A percentile compares a stretch with the other conserved stretches of the same genome.
Conservation (phyloP, 805 yeast species). For the Ogataea haglerorum region DNA sequence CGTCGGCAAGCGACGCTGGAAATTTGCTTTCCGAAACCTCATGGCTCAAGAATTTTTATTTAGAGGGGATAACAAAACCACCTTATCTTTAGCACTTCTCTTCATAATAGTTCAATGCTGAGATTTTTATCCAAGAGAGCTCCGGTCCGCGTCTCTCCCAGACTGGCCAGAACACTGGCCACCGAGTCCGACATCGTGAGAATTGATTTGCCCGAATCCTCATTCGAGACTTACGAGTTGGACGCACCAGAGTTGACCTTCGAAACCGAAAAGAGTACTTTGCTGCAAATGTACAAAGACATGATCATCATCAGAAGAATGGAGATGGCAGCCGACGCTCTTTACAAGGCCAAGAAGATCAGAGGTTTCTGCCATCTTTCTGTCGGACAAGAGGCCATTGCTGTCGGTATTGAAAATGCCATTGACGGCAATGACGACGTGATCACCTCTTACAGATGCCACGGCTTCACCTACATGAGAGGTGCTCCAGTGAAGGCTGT, state of each 20-base stretch:
- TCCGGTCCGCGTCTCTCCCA: slow-evolving; percentile 12
- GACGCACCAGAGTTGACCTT: slow-evolving; percentile 67
- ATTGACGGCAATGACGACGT: slow-evolving; percentile 80
- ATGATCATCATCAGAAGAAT: slow-evolving; percentile 92
- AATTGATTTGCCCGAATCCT: slow-evolving; percentile 69
- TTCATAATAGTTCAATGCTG: slow-evolving; percentile 6
- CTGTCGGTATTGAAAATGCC: slow-evolving; percentile 97
- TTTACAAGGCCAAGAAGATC: slow-evolving; percentile 96
- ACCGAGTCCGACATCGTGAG: slow-evolving; percentile 30
- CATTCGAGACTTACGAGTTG: slow-evolving; percentile 83
- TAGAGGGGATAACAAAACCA: slow-evolving; percentile 7
- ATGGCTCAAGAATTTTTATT: slow-evolving; percentile 1
- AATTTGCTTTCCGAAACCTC: slow-evolving; percentile 21
- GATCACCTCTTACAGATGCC: slow-evolving; percentile 98
- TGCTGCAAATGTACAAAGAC: slow-evolving; percentile 93
- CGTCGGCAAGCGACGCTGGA: slow-evolving; percentile 14
- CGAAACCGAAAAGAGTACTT: slow-evolving; percentile 73
- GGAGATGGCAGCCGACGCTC: slow-evolving; percentile 99
- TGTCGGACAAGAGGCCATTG: slow-evolving; percentile 98
- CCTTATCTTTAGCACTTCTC: slow-evolving; percentile 2
- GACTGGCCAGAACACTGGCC: slow-evolving; percentile 31
- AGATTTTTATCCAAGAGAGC: slow-evolving; percentile 9
- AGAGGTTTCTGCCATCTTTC: slow-evolving; percentile 99
- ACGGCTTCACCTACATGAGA: slow-evolving; percentile 96
- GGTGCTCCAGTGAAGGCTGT: slow-evolving; percentile 90